These are phyloP conservation scores for Gelatoporia subvermispora DNA, from an alignment of 768 basidiomycete species.

Conservation along the genomic window DNA sequence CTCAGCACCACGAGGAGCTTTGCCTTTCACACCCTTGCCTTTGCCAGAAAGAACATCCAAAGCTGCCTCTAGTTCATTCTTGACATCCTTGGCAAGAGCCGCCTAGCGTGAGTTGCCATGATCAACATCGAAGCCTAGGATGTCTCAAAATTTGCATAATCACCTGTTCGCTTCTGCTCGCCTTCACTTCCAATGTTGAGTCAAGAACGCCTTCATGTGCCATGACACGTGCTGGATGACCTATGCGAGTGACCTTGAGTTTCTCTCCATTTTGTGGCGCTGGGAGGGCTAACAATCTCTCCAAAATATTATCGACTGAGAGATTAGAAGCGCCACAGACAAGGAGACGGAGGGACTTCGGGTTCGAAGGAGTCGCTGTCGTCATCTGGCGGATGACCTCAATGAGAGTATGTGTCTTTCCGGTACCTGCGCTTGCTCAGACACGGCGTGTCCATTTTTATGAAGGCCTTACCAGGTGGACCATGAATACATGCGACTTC, in stretches of 20 bases:
- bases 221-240: slow-evolving; percentile 93
- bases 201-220: slow-evolving; percentile 60
- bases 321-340: slow-evolving; percentile 94
- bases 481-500: slow-evolving; percentile 94
- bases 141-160: too few relatives aligned
- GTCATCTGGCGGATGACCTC: slow-evolving; percentile 88
- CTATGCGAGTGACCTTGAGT: slow-evolving; percentile 78
- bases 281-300: slow-evolving; percentile 70
- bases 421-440: slow-evolving; percentile 54
- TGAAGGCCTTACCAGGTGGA: slow-evolving; percentile 65
- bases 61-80: slow-evolving; percentile 72
- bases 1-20: slow-evolving; percentile 64
- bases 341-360: slow-evolving; percentile 59
- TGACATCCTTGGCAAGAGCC: slow-evolving; percentile 82
- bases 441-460: neutral
- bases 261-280: slow-evolving; percentile 41
- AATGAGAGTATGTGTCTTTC: slow-evolving; percentile 93
- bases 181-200: slow-evolving; percentile 68
- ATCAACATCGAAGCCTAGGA: slow-evolving; percentile 1
- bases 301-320: slow-evolving; percentile 93
- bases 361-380: slow-evolving; percentile 38
- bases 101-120: slow-evolving; percentile 41
- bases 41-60: slow-evolving; percentile 64
- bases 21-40: slow-evolving; percentile 71
- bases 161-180: slow-evolving; percentile 68